phyloP scores from a whole-genome alignment of 306 rosid species.

The Datisca glomerata region DNA sequence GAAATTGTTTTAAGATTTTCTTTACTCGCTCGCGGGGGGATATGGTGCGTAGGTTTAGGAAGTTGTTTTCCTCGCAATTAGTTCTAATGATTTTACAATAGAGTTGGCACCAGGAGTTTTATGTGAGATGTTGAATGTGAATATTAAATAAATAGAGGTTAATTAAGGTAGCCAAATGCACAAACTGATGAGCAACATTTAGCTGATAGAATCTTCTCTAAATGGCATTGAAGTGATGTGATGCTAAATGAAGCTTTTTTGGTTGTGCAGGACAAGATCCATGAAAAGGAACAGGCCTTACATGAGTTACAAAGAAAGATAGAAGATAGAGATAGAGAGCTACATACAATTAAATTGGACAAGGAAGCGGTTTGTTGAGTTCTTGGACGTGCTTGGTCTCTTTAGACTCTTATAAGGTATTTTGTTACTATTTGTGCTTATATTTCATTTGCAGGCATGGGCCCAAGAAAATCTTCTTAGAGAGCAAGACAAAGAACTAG shows the following conservation, averaged over 20 bases:
- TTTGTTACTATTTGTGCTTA: neutral
- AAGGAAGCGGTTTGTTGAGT: constrained; percentile 76
- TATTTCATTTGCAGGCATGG: constrained; percentile 59
- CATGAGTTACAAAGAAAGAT: constrained; percentile 74
- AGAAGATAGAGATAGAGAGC: constrained; percentile 84
- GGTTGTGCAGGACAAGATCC: constrained; percentile 64
- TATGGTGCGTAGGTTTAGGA: no score
- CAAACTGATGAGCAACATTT: neutral
- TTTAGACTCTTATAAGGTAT: neutral
- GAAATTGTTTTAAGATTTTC: constrained; percentile 4
- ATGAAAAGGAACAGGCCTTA: constrained; percentile 56
- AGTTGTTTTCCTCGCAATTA: no score
- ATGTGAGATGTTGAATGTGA: neutral
- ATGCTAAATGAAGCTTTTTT: constrained; percentile 23
- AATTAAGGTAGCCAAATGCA: neutral
- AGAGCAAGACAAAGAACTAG: constrained; percentile 80
- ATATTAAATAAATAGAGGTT: neutral
- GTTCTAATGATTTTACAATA: no score
- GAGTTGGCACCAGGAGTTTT: no score
- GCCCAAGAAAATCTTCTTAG: constrained; percentile 87
- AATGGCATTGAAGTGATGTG: no score
- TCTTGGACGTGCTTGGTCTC: constrained; percentile 8
- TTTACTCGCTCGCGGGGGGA: no score
- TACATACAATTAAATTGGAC: constrained; percentile 72
- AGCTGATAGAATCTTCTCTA: no score